phyloP scores from a whole-genome alignment of 805 yeast species.

The Candida cerambycidarum region DNA sequence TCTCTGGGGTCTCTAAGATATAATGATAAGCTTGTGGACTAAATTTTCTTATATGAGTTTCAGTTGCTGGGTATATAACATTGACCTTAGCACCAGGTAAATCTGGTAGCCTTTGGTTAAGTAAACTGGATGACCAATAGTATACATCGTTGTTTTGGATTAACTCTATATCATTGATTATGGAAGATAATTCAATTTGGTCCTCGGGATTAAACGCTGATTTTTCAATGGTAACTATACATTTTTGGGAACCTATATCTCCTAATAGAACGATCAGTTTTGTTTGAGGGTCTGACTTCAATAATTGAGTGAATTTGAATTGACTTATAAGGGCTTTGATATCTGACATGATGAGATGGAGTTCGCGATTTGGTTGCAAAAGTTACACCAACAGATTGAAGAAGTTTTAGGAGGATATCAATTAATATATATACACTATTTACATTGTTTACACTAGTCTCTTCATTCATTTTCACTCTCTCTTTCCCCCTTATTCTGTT shows the following conservation, averaged over 20 bases:
- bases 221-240: slow-evolving; percentile 74
- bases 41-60: slow-evolving; percentile 77
- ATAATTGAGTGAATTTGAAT: slow-evolving; percentile 48
- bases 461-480: not conserved
- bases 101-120: slow-evolving; percentile 45
- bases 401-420: no score
- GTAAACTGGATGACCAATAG: slow-evolving; percentile 67
- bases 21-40: slow-evolving; percentile 58
- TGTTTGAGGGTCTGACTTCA: slow-evolving; percentile 62
- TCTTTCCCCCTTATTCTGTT: no score
- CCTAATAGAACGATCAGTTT: slow-evolving; percentile 74
- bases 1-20: slow-evolving; percentile 77
- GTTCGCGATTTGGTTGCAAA: not conserved
- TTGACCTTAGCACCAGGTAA: slow-evolving; percentile 69
- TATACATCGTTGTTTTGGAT: slow-evolving; percentile 81
- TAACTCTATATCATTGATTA: slow-evolving; percentile 24
- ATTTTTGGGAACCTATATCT: slow-evolving; percentile 53
- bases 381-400: not conserved
- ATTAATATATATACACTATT: no score
- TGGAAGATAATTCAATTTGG: slow-evolving; percentile 12
- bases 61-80: slow-evolving; percentile 86
- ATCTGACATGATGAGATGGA: no score
- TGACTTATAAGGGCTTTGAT: slow-evolving; percentile 14
- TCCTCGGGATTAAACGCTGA: slow-evolving; percentile 52
- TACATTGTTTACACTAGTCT: no score